Percentiles rank a stretch among this genome's conserved stretches.
Evolutionary conservation across 805 yeast genomes (phyloP).

Genomic region (Candida sanyiensis): DNA sequence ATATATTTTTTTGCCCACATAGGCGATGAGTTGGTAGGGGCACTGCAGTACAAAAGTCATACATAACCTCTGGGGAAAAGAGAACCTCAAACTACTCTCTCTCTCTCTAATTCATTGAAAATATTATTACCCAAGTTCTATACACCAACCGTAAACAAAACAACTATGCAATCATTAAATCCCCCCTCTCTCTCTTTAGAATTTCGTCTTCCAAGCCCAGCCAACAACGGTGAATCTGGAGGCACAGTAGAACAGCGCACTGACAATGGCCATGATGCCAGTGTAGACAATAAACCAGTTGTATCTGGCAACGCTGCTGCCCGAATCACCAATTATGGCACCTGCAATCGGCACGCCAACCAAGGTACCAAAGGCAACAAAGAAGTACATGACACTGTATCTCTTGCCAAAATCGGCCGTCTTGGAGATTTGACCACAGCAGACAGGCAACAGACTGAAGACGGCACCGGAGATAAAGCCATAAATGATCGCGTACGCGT

Average conservation of each 20-base stretch:
- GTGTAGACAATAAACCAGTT: slow-evolving; percentile 32
- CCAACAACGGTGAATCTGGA: slow-evolving; percentile 45
- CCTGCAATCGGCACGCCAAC: slow-evolving; percentile 48
- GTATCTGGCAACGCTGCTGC: slow-evolving; percentile 23
- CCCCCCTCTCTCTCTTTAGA: neutral
- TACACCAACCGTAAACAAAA: neutral
- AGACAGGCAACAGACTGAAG: slow-evolving; percentile 50
- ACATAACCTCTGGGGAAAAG: too few relatives aligned
- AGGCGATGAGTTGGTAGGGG: slow-evolving; percentile 1
- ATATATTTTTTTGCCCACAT: neutral
- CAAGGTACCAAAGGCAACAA: slow-evolving; percentile 48
- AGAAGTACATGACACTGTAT: slow-evolving; percentile 51
- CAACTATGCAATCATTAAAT: neutral
- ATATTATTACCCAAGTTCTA: neutral
- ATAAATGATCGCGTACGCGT: slow-evolving; percentile 41
- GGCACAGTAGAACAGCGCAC: slow-evolving; percentile 34
- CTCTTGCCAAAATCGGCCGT: slow-evolving; percentile 48
- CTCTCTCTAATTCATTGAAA: neutral
- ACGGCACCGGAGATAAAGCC: slow-evolving; percentile 53
- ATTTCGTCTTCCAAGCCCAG: slow-evolving; percentile 1
- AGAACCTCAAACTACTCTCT: too few relatives aligned
- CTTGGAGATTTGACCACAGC: slow-evolving; percentile 52
- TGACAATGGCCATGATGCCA: slow-evolving; percentile 31
- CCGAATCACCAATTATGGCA: slow-evolving; percentile 35
- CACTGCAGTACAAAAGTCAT: too few relatives aligned